These are phyloP conservation scores for Ophiocordyceps camponoti-floridani DNA, from an alignment of 2,329 filamentous ascomycete genomes.

Conservation along the genomic window DNA sequence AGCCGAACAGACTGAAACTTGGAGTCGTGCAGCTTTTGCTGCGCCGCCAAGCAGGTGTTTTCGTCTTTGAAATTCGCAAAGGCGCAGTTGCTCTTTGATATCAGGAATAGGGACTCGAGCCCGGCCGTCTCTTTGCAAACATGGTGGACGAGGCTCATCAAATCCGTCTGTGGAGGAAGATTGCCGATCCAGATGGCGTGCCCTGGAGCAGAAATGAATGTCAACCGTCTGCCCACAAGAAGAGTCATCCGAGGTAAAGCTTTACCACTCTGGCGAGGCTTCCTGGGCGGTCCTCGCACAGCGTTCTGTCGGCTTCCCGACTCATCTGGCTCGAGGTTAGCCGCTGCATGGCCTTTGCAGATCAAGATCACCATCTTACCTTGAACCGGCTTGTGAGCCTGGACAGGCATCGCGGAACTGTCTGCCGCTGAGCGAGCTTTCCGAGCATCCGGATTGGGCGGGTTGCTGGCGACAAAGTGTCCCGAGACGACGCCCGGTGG, in stretches of 20 bases:
- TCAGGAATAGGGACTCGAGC: conserved; percentile 80
- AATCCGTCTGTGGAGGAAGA: conserved; percentile 62
- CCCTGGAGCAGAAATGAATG: conserved; percentile 24
- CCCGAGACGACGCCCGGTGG: conserved; percentile 15
- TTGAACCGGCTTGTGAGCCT: conserved; percentile 6
- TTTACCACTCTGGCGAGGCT: conserved; percentile 42
- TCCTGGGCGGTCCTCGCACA: conserved; percentile 17
- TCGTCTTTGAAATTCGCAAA: conserved; percentile 92
- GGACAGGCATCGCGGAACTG: conserved; percentile 1
- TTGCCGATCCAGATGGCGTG: conserved; percentile 96
- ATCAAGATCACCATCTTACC: conserved; percentile 4
- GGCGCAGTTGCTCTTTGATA: conserved; percentile 92
- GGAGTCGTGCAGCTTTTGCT: conserved; percentile 77
- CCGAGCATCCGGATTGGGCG: conserved; percentile 10
- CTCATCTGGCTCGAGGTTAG: conserved; percentile 2
- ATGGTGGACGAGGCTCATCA: conserved; percentile 77
- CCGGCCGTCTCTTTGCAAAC: conserved; percentile 65
- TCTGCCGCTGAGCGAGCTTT: conserved; percentile 5
- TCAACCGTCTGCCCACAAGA: neutral
- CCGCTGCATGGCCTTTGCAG: neutral
- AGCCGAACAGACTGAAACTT: conserved; percentile 72
- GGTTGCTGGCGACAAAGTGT: conserved; percentile 15
- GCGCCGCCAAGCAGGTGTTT: conserved; percentile 53
- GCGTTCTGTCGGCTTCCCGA: conserved; percentile 7
- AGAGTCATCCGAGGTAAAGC: neutral